phyloP scores from a whole-genome alignment of 2,329 filamentous ascomycete genomes.

The Penicillium verrucosum region DNA sequence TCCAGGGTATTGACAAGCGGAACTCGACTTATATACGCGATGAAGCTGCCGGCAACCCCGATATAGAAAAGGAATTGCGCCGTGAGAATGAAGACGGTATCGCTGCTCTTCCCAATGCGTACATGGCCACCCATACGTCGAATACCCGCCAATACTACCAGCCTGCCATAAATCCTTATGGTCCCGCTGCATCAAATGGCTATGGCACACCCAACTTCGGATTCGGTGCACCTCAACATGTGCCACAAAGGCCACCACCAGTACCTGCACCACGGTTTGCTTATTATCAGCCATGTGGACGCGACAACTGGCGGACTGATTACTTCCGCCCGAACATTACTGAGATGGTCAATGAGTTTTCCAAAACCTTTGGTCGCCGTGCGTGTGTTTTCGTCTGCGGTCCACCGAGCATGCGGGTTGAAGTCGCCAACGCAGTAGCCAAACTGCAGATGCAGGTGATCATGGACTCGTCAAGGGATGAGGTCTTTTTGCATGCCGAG shows the following conservation, averaged over 20 bases:
- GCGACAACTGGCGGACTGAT: slow-evolving; percentile 83
- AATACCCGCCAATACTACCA: slow-evolving; percentile 21
- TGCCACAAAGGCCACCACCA: slow-evolving; percentile 75
- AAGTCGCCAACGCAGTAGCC: slow-evolving; percentile 83
- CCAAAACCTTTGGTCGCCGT: slow-evolving; percentile 72
- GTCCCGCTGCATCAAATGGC: neutral
- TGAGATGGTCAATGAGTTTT: slow-evolving; percentile 80
- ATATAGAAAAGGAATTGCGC: slow-evolving; percentile 75
- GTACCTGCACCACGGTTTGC: slow-evolving; percentile 86
- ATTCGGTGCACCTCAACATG: slow-evolving; percentile 77
- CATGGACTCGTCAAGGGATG: slow-evolving; percentile 72
- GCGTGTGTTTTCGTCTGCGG: slow-evolving; percentile 93
- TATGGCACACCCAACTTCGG: slow-evolving; percentile 55
- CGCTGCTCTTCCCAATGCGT: slow-evolving; percentile 67
- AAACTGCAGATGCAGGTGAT: slow-evolving; percentile 78
- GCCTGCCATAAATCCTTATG: slow-evolving; percentile 5
- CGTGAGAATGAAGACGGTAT: slow-evolving; percentile 81
- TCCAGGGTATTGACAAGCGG: slow-evolving; percentile 81
- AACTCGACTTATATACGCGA: slow-evolving; percentile 80
- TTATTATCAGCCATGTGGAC: slow-evolving; percentile 58
- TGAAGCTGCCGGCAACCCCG: slow-evolving; percentile 73
- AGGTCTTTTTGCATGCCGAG: slow-evolving; percentile 92
- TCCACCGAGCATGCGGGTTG: slow-evolving; percentile 79
- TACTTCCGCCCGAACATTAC: slow-evolving; percentile 87
- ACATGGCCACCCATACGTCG: slow-evolving; percentile 24